These are phyloP conservation scores for Fraxinus platypoda DNA, from an alignment of 305 asterid genomes.

Conservation along the genomic window DNA sequence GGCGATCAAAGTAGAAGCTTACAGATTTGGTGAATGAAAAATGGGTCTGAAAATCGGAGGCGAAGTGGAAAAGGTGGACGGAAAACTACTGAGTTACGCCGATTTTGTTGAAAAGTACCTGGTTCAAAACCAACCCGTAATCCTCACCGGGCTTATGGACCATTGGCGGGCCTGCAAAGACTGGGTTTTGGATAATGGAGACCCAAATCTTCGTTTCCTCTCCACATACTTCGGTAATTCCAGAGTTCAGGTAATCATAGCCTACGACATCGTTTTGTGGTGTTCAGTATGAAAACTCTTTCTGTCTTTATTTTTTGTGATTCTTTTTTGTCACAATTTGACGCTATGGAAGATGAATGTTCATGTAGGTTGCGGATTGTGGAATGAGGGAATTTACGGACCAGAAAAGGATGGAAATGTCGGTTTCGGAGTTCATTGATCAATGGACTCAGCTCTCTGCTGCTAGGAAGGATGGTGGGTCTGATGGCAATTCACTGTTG, in stretches of 20 bases:
- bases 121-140: constrained; percentile 60
- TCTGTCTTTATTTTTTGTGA: neutral
- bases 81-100: constrained; percentile 52
- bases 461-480: constrained; percentile 27
- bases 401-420: constrained; percentile 79
- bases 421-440: constrained; percentile 67
- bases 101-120: constrained; percentile 60
- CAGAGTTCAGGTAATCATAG: constrained; percentile 57
- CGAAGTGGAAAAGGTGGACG: constrained; percentile 70
- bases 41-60: constrained; percentile 65
- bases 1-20: neutral
- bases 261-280: constrained; percentile 4
- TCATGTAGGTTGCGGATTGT: constrained; percentile 82
- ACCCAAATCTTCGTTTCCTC: constrained; percentile 65
- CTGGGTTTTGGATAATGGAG: constrained; percentile 67
- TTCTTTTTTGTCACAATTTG: neutral
- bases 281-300: neutral
- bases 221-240: constrained; percentile 73
- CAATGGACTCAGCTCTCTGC: constrained; percentile 40
- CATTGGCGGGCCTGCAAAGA: constrained; percentile 80
- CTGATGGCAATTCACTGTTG: constrained; percentile 41
- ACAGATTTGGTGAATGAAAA: neutral
- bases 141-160: constrained; percentile 74
- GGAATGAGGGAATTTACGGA: constrained; percentile 70
- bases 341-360: neutral